These are phyloP conservation scores for Amanita rubescens DNA, from an alignment of 768 basidiomycete genomes.

Conservation along the genomic window DNA sequence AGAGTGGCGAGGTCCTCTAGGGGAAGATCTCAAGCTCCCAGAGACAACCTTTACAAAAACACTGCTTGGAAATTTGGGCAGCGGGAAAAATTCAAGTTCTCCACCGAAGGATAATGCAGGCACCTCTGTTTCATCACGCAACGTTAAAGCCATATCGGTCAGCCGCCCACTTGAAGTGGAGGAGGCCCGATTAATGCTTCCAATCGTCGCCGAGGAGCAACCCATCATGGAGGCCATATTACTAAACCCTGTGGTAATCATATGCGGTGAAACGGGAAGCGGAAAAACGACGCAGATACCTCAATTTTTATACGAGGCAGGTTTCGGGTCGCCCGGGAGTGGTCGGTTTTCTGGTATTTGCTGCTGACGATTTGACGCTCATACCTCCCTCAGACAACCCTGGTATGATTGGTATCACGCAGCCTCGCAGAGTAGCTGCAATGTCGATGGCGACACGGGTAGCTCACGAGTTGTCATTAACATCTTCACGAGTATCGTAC, in stretches of 20 bases:
- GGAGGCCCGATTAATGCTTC: slow-evolving; percentile 70
- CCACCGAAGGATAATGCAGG: slow-evolving; percentile 10
- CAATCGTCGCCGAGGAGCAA: slow-evolving; percentile 91
- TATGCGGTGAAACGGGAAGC: slow-evolving; percentile 91
- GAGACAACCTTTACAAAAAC: slow-evolving; percentile 51
- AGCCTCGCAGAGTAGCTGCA: slow-evolving; percentile 95
- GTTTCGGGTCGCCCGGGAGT: slow-evolving; percentile 78
- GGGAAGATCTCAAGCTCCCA: slow-evolving; percentile 63
- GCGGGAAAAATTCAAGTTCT: slow-evolving; percentile 9
- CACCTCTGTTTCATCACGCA: slow-evolving; percentile 12
- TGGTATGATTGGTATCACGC: slow-evolving; percentile 96
- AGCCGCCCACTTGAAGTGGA: slow-evolving; percentile 64
- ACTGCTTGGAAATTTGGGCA: slow-evolving; percentile 22
- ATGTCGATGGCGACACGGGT: slow-evolving; percentile 95
- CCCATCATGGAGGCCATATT: slow-evolving; percentile 88
- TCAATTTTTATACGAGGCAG: slow-evolving; percentile 96
- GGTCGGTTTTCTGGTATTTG: slow-evolving; percentile 41
- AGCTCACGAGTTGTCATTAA: slow-evolving; percentile 83
- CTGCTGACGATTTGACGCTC: slow-evolving; percentile 4
- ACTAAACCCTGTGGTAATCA: slow-evolving; percentile 78
- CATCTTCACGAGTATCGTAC: slow-evolving; percentile 80
- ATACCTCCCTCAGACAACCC: slow-evolving; percentile 67
- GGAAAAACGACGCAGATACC: slow-evolving; percentile 99
- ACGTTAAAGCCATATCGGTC: slow-evolving; percentile 43
- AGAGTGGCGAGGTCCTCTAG: slow-evolving; percentile 73